Base-by-base conservation (phyloP, 2,329 filamentous ascomycete species). In the Calonectria multiphialidica region DNA sequence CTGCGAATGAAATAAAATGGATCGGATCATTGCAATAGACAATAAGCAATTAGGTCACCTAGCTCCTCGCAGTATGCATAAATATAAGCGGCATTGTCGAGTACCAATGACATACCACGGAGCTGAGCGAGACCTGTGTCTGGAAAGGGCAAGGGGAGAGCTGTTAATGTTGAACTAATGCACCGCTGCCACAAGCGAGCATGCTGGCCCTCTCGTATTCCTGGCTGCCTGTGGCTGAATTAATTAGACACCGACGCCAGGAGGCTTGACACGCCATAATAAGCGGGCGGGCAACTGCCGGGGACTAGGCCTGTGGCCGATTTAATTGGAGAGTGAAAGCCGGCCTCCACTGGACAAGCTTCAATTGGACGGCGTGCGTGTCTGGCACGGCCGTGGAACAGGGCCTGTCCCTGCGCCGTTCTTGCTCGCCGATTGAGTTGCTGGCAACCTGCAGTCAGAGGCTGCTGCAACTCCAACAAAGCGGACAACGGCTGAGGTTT, bases 201-300 rank as follows among this genome's bases (percentile, higher is more conserved):
- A n/a, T 35, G 33, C 53, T 57, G 53, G 53, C 33, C 21, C 53
- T 40, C 16, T 57, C 9, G 53, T 21, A n/a, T 37, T 18, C 30
- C 12, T 8, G 4, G 1, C 28, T 57, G 30, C n/a, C 50, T 57
- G 53, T 40, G 53, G 53, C 53, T 57, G 53, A 40, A 57, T 35
- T 18, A 35, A 21, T 7, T 18, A n/a, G 42, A n/a, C 42, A n/a
- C n/a, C 25, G 33, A 57, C 40, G 40, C 53, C 33, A 57, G 53
- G 21, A 55, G 30, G 30, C 50, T 37, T 55, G 53, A 35, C 13
- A 21, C 18, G 50, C 53, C 10, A 18, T 15, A 23, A 40, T 57
- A 57, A 57, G 53, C 53, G 53, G 53, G 33, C 53, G 21, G n/a
- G 53, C 53, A 57, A 57, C 33, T 57, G 33, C 53, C 33, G 53